phyloP scores from a whole-genome alignment of 495 filamentous ascomycete species.

The Penicillium maclennaniae region DNA sequence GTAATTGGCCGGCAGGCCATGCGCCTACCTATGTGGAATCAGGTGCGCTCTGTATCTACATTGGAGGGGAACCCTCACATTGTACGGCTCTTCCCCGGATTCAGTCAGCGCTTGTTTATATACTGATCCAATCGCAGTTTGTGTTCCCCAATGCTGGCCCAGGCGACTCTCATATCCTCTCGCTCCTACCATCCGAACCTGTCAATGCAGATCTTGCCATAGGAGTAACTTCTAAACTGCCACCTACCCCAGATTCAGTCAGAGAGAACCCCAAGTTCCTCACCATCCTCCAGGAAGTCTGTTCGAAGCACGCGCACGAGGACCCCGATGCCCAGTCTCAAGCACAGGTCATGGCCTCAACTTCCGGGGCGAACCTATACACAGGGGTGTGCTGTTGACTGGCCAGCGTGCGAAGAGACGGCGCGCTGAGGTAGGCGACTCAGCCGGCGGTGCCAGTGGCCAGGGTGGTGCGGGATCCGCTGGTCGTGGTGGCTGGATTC shows the following conservation, averaged over 20 bases:
- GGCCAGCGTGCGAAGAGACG: conserved; percentile 32
- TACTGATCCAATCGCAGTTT: conserved; percentile 55
- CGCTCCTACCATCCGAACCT: conserved; percentile 70
- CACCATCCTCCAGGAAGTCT: conserved; percentile 66
- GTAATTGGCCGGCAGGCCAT: conserved; percentile 19
- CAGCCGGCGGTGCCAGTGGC: conserved; percentile 70
- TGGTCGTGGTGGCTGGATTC: conserved; percentile 82
- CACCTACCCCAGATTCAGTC: conserved; percentile 74
- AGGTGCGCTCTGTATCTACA: conserved; percentile 46
- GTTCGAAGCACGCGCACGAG: conserved; percentile 62
- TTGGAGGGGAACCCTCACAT: conserved; percentile 53
- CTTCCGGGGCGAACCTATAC: conserved; percentile 66
- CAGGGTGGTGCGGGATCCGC: conserved; percentile 82
- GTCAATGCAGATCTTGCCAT: conserved; percentile 67
- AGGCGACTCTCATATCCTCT: conserved; percentile 54
- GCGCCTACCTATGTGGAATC: conserved; percentile 21
- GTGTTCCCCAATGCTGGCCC: conserved; percentile 54
- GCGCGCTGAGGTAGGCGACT: conserved; percentile 47
- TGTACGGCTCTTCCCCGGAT: conserved; percentile 27
- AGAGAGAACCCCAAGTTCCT: conserved; percentile 75
- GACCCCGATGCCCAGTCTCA: conserved; percentile 73
- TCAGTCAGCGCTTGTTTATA: not conserved
- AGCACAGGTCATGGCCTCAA: conserved; percentile 74
- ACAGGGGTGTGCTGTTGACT: conserved; percentile 60
- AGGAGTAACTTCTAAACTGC: conserved; percentile 67